Evolutionary conservation across 495 filamentous ascomycete genomes (phyloP).

Genomic region (Penicillium simplicissimum): DNA sequence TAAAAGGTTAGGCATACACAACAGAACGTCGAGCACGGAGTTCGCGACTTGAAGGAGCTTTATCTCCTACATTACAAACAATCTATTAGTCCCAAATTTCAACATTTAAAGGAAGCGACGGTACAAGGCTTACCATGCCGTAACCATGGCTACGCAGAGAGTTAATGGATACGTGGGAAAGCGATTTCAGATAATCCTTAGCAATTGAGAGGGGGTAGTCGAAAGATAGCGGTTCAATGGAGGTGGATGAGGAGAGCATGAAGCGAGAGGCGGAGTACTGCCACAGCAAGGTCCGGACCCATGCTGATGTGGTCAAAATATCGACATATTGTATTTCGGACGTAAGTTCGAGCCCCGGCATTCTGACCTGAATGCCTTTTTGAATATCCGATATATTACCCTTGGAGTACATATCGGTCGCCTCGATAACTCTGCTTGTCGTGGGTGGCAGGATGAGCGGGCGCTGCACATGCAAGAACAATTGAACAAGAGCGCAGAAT

Average conservation of each 20-base stretch:
- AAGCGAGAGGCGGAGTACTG: conserved; percentile 24
- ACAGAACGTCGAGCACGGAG: conserved; percentile 17
- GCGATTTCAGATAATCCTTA: conserved; percentile 16
- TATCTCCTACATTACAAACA: not conserved
- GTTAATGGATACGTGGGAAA: conserved; percentile 14
- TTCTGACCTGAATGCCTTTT: not conserved
- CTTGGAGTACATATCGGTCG: conserved; percentile 10
- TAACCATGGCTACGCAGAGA: conserved; percentile 22
- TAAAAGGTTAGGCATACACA: conserved; percentile 17
- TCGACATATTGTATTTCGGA: conserved; percentile 18
- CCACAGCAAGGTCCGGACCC: conserved; percentile 22
- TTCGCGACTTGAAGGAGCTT: conserved; percentile 20
- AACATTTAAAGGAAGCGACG: not conserved
- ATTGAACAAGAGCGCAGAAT: conserved; percentile 16
- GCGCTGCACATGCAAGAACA: conserved; percentile 15
- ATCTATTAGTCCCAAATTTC: conserved; percentile 12
- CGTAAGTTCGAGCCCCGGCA: conserved; percentile 3
- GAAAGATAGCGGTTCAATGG: conserved; percentile 15
- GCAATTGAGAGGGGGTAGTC: conserved; percentile 22
- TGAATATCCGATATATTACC: conserved; percentile 11
- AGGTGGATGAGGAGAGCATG: conserved; percentile 23
- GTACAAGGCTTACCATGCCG: conserved; percentile 18
- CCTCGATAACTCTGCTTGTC: conserved; percentile 6
- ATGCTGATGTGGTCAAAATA: conserved; percentile 22
- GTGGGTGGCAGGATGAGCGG: conserved; percentile 6